phyloP scores from a whole-genome alignment of 768 basidiomycete genomes.

The Leccinum incarnatum region DNA sequence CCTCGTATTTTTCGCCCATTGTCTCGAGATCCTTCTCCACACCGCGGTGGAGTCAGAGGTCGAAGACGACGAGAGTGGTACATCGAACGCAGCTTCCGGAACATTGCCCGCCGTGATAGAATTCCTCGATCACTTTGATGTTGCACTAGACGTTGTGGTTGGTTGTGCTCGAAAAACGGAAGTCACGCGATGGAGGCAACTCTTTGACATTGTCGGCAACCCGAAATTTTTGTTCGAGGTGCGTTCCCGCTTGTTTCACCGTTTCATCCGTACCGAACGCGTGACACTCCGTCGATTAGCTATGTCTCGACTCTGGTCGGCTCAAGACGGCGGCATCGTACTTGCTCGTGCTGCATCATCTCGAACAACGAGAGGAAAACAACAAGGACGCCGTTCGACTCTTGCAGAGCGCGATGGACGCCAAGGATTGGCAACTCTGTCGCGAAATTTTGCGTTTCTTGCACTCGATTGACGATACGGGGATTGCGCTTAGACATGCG shows the following conservation, averaged over 20 bases:
- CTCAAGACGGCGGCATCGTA: constrained; percentile 91
- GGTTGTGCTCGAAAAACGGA: constrained; percentile 97
- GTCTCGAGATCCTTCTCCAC: constrained; percentile 91
- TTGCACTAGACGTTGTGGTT: constrained; percentile 88
- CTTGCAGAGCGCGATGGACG: constrained; percentile 69
- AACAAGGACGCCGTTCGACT: constrained; percentile 80
- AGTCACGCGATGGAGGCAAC: constrained; percentile 80
- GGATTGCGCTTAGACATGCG: constrained; percentile 62
- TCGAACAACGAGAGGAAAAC: constrained; percentile 82
- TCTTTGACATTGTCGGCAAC: constrained; percentile 89
- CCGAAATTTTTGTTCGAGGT: constrained; percentile 93
- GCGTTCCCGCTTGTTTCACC: constrained; percentile 10
- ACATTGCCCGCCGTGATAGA: constrained; percentile 72
- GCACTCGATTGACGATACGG: constrained; percentile 88
- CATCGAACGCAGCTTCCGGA: constrained; percentile 21
- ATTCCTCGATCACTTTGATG: constrained; percentile 94
- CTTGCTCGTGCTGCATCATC: constrained; percentile 87
- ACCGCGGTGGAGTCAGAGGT: constrained; percentile 87
- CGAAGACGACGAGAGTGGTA: constrained; percentile 28
- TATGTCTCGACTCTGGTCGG: constrained; percentile 66
- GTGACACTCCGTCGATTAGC: constrained; percentile 42
- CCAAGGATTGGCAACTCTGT: constrained; percentile 87
- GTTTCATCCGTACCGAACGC: background rate
- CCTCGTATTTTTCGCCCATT: constrained; percentile 91
- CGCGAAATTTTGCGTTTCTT: constrained; percentile 90